Percentiles rank a stretch among this genome's conserved stretches.
phyloP scores from a whole-genome alignment of 176 grass and related monocot genomes.

The Zoysia japonica region DNA sequence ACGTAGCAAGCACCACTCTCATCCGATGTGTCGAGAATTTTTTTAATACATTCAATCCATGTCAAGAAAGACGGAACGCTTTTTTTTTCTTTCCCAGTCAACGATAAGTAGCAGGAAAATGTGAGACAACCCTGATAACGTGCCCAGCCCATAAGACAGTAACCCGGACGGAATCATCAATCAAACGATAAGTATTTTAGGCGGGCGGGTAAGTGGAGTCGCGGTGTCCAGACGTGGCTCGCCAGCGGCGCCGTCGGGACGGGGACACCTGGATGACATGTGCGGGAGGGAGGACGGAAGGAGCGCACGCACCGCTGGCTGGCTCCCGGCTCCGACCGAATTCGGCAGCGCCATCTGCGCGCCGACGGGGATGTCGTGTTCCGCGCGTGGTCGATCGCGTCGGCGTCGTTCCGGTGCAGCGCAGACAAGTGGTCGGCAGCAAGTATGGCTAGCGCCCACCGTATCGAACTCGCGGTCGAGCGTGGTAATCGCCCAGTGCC shows the following conservation, averaged over 20 bases:
- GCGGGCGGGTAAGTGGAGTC: neutral
- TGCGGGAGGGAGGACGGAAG: neutral
- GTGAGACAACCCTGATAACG: too few relatives aligned
- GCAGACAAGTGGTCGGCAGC: too few relatives aligned
- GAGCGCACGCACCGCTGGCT: neutral
- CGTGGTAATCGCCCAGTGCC: too few relatives aligned
- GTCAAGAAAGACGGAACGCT: too few relatives aligned
- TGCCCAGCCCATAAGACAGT: constrained; percentile 3
- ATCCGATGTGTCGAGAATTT: too few relatives aligned
- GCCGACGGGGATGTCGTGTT: neutral
- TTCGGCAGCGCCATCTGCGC: neutral
- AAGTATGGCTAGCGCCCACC: neutral
- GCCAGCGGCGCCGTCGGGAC: constrained; percentile 11
- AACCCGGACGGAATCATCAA: constrained; percentile 35
- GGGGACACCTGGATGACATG: constrained; percentile 47
- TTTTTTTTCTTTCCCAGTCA: too few relatives aligned
- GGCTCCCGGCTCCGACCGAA: neutral
- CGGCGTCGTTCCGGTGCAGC: neutral
- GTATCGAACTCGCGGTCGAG: too few relatives aligned
- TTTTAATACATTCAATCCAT: too few relatives aligned
- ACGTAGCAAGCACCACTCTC: too few relatives aligned
- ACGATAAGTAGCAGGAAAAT: too few relatives aligned
- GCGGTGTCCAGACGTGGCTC: constrained; percentile 6
- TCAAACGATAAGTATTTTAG: neutral
- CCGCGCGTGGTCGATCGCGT: neutral